Percentiles rank a stretch among this genome's conserved stretches.
These are phyloP conservation scores for Cladophialophora psammophila DNA, from an alignment of 2,329 filamentous ascomycete genomes.

Conservation along the genomic window DNA sequence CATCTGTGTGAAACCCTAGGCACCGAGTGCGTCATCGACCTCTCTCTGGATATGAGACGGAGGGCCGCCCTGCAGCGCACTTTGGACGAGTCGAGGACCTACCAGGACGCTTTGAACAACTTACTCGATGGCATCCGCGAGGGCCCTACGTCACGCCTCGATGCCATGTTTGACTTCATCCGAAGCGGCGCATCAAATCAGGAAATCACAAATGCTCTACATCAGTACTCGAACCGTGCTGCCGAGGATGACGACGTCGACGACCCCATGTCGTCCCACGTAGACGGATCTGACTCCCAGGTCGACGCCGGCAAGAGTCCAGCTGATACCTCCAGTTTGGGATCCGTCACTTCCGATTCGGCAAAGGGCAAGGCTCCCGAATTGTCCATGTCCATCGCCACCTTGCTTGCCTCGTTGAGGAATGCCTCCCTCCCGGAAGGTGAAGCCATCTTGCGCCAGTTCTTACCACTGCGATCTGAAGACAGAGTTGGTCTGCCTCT, in stretches of 20 bases:
- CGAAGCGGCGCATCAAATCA: slow-evolving; percentile 23
- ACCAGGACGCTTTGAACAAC: slow-evolving; percentile 29
- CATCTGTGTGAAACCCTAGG: slow-evolving; percentile 33
- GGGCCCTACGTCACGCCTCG: slow-evolving; percentile 28
- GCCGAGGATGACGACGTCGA: slow-evolving; percentile 23
- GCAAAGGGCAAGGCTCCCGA: slow-evolving; percentile 6
- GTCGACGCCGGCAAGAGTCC: slow-evolving; percentile 1
- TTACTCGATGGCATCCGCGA: slow-evolving; percentile 32
- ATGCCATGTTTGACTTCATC: slow-evolving; percentile 23
- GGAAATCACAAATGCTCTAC: slow-evolving; percentile 21
- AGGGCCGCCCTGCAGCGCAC: slow-evolving; percentile 35
- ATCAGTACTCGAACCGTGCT: slow-evolving; percentile 2
- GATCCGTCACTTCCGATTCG: neutral
- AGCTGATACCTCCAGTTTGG: slow-evolving; percentile 8
- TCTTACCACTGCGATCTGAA: slow-evolving; percentile 11
- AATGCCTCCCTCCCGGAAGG: slow-evolving; percentile 16
- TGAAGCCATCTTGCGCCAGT: slow-evolving; percentile 25
- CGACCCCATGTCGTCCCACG: slow-evolving; percentile 13
- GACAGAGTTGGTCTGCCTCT: slow-evolving; percentile 9
- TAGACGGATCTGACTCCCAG: slow-evolving; percentile 1
- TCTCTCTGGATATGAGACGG: slow-evolving; percentile 37
- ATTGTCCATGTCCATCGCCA: neutral
- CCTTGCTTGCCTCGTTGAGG: slow-evolving; percentile 21
- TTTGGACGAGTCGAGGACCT: slow-evolving; percentile 35
- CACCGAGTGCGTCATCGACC: slow-evolving; percentile 37